Evolutionary conservation across 2,329 filamentous ascomycete species (phyloP), one percentile per base, ranked within the genome.

Genomic region (Cryphonectria japonica): DNA sequence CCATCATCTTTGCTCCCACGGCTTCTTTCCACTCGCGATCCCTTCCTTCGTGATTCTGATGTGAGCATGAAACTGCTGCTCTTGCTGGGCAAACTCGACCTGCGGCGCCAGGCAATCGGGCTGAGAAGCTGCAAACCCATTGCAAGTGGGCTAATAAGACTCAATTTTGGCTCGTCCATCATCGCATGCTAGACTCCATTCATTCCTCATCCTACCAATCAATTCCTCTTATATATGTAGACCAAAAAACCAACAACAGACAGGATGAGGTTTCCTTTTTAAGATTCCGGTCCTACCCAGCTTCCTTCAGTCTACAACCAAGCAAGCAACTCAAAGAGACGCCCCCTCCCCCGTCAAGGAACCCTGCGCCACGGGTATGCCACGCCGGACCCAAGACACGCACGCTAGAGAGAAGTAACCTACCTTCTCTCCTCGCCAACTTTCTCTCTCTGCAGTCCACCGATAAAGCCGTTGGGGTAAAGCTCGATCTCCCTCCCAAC

Each of bases 141-240:
- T 14, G 14, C 52, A 29, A 29, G 52, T 16, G 13, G 26, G 52
- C 34, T 4, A 34, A 32, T 3, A n/a, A 50, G 1, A 32, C n/a
- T 57, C n/a, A 65, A 61, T 50, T 69, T 41, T 65, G 5, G 46
- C 65, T 65, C 32, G 66, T 65, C 63, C 57, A 64, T 69, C 41
- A 71, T 60, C 57, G 46, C 52, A 66, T 69, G 70, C 70, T 69
- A 71, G 63, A 69, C 70, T 63, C 67, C 70, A 54, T 68, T 54
- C 67, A 37, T 68, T 68, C 50, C 66, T 50, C 54, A 32, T 54
- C 69, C 50, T 52, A 14, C 63, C 60, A 63, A 50, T 32, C 65
- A 32, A 29, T 32, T 32, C n/a, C 26, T 66, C 46, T 22, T n/a
- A n/a, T 50, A n/a, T 50, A 9, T 50, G n/a, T 50, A 50, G 34